Conservation (phyloP, 2,329 filamentous ascomycete species). For the Monosporascus sp. region DNA sequence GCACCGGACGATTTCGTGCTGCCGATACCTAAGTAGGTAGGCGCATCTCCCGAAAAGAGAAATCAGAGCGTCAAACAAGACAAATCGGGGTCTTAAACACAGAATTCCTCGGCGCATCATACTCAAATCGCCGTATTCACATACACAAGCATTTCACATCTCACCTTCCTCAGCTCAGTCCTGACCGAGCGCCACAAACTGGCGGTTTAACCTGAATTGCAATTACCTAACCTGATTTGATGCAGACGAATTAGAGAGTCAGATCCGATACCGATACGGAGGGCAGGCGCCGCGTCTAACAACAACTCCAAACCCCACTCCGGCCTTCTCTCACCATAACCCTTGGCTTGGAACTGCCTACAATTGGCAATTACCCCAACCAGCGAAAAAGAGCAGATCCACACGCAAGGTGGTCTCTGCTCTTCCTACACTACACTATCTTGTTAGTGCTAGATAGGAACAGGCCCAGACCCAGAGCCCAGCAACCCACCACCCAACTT, state of each 20-base stretch:
- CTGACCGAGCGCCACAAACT: background rate
- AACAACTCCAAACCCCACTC: background rate
- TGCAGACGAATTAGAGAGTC: background rate
- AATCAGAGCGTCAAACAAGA: background rate
- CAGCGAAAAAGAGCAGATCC: background rate
- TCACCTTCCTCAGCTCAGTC: too few species aligned
- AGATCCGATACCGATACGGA: background rate
- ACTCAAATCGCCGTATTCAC: background rate
- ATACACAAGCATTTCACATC: too few species aligned
- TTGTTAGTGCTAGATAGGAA: background rate
- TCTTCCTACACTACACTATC: background rate
- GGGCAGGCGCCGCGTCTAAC: background rate
- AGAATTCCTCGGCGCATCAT: background rate
- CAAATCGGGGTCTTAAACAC: background rate
- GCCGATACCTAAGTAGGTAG: slow-evolving; percentile 1
- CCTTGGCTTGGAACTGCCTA: background rate
- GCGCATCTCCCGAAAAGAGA: background rate
- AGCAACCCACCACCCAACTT: too few species aligned
- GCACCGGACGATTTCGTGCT: background rate
- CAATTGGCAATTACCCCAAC: background rate
- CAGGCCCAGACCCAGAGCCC: background rate
- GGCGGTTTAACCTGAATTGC: background rate
- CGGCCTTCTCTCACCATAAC: background rate
- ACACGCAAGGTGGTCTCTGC: background rate
- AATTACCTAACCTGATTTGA: background rate